phyloP scores from a whole-genome alignment of 2,329 filamentous ascomycete species.

The Aspergillus pseudoterreus region DNA sequence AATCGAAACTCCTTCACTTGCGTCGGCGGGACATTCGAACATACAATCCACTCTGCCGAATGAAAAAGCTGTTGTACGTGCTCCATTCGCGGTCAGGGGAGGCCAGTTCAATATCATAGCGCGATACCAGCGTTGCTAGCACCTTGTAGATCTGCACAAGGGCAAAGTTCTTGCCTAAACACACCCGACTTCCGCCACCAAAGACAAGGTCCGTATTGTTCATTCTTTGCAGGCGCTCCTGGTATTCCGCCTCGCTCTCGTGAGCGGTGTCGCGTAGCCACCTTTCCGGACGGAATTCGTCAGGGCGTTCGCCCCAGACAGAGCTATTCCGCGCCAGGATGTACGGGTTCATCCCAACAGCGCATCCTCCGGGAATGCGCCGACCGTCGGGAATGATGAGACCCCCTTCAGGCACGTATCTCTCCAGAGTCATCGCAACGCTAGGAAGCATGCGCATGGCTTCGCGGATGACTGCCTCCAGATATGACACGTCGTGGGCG shows the following conservation, averaged over 20 bases:
- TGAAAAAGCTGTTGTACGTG: slow-evolving; percentile 58
- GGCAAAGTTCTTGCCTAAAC: slow-evolving; percentile 54
- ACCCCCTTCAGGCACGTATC: slow-evolving; percentile 43
- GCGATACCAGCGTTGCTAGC: slow-evolving; percentile 48
- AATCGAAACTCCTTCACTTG: slow-evolving; percentile 37
- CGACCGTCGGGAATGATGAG: slow-evolving; percentile 11
- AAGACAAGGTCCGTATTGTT: slow-evolving; percentile 44
- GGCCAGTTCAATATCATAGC: slow-evolving; percentile 52
- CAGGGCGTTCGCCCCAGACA: slow-evolving; percentile 11
- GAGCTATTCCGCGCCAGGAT: slow-evolving; percentile 35
- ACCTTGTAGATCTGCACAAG: slow-evolving; percentile 60
- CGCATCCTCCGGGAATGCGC: slow-evolving; percentile 33
- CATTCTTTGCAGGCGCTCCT: slow-evolving; percentile 34
- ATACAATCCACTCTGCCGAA: slow-evolving; percentile 50
- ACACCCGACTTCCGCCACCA: slow-evolving; percentile 53
- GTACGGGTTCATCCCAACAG: slow-evolving; percentile 34
- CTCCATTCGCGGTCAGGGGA: slow-evolving; percentile 49
- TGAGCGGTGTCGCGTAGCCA: slow-evolving; percentile 39
- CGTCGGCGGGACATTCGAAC: slow-evolving; percentile 20
- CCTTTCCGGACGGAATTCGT: slow-evolving; percentile 46
- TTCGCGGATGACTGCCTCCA: slow-evolving; percentile 51
- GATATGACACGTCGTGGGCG: no score
- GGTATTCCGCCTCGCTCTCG: slow-evolving; percentile 33
- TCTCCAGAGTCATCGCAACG: slow-evolving; percentile 48
- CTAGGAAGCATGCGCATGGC: slow-evolving; percentile 49